Base-by-base conservation (phyloP, 495 filamentous ascomycete species). In the Achaetomiella virescens region DNA sequence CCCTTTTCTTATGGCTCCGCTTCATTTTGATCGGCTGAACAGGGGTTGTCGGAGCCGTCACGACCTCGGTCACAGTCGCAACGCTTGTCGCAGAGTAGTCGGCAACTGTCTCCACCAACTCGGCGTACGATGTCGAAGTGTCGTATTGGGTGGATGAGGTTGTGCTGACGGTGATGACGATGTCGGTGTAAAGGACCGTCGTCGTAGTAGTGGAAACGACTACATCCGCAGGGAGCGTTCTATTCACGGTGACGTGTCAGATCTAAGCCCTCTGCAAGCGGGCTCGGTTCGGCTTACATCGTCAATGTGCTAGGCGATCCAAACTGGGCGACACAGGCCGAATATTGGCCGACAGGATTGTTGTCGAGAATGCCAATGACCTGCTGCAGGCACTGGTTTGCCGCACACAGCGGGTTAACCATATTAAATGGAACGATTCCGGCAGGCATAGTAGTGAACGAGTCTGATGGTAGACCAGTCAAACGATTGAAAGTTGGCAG, bases 351-450 rank as follows among this genome's bases (percentile, higher is more conserved):
- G 2, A 24, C 21, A 3, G 57, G 49, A 43, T 59, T 37, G 36
- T 22, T 24, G 17, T 48, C 44, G 22, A 48, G 14, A 3, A 15
- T 20, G 33, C 49, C 57, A 10, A 53, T 22, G 12, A 59, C 57
- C 49, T 54, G 57, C 11, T 59, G 20, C 22, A 59, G 50, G 43
- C 57, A 59, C 36, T n/a, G 22, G 35, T 48, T 36, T 15, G 54
- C 1, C 3, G 24, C 43, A 50, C 49, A 59, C 8, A 22, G 8
- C 11, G 55, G 48, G 48, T 40, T 52, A 42, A 37, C 52, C 36
- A 80, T 73, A 61, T 79, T 73, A 63, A 80, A 72, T 68, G 75
- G 17, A 73, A 77, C 36, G 73, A 41, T 38, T 38, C 36, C 38
- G 38, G 17, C n/a, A 20, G 38, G n/a, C 38, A 31, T 31, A 5